Percentiles rank a stretch among this genome's conserved stretches.
Conservation (phyloP, 2,329 filamentous ascomycete genomes). For the Pseudogymnoascus destructans region DNA sequence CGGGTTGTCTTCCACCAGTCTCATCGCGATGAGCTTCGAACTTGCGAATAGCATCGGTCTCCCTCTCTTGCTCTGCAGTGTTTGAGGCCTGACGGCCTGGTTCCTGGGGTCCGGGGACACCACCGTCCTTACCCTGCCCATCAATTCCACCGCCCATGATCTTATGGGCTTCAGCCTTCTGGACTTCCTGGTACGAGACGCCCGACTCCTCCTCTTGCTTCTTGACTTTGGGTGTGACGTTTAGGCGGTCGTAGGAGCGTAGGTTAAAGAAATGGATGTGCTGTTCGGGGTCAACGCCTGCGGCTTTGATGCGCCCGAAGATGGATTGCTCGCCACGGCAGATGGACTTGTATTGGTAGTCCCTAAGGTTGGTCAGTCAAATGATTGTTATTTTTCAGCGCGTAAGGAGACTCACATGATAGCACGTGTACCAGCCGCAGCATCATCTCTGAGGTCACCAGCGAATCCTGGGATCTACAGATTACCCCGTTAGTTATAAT, state of each 20-base stretch:
- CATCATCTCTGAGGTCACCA: slow-evolving; percentile 72
- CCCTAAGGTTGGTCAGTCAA: slow-evolving; percentile 26
- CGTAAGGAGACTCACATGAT: slow-evolving; percentile 46
- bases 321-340: slow-evolving; percentile 86
- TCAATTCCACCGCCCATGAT: slow-evolving; percentile 68
- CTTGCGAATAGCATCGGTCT: slow-evolving; percentile 35
- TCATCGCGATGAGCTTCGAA: slow-evolving; percentile 37
- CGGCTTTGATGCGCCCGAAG: slow-evolving; percentile 58
- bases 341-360: slow-evolving; percentile 96
- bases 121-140: slow-evolving; percentile 34
- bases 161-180: slow-evolving; percentile 77
- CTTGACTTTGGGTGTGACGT: slow-evolving; percentile 61
- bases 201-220: slow-evolving; percentile 70
- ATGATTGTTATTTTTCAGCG: slow-evolving; percentile 25
- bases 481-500: background rate
- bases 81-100: slow-evolving; percentile 22
- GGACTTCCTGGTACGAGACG: slow-evolving; percentile 72
- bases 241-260: slow-evolving; percentile 81
- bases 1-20: slow-evolving; percentile 21
- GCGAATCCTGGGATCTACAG: slow-evolving; percentile 71
- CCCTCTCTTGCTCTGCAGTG: slow-evolving; percentile 29
- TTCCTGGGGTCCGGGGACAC: background rate
- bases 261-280: slow-evolving; percentile 93
- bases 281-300: slow-evolving; percentile 64
- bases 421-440: slow-evolving; percentile 72